A percentile compares a stretch with the other conserved stretches of the same genome.
These are phyloP conservation scores for Calonectria hongkongensis DNA, from an alignment of 2,329 filamentous ascomycete species.

Conservation along the genomic window DNA sequence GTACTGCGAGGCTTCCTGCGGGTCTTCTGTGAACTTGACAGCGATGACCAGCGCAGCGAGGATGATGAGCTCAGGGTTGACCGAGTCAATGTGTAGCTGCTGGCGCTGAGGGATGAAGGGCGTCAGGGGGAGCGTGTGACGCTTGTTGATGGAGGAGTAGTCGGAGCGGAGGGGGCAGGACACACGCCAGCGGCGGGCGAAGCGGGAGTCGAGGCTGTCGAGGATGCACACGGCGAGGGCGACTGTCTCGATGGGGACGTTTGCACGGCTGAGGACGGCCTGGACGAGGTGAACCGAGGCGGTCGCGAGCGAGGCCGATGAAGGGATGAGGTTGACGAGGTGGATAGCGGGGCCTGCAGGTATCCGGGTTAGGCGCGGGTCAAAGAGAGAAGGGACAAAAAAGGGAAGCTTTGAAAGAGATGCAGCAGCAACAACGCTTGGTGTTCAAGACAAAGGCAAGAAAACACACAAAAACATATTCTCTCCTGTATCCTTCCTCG, in stretches of 20 bases:
- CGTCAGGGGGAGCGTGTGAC: constrained; percentile 69
- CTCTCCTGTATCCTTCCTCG: no score
- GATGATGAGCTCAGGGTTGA: constrained; percentile 78
- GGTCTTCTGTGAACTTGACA: constrained; percentile 79
- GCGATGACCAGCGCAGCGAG: constrained; percentile 78
- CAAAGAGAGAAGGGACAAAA: constrained; percentile 10
- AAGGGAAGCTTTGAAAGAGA: no score
- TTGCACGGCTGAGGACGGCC: constrained; percentile 74
- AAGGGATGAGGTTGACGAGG: constrained; percentile 79
- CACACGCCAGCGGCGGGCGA: constrained; percentile 77
- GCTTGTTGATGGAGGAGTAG: constrained; percentile 60
- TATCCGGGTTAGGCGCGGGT: constrained; percentile 36
- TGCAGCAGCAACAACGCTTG: constrained; percentile 1
- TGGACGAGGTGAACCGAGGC: constrained; percentile 77
- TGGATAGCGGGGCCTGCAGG: constrained; percentile 77
- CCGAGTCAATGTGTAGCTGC: constrained; percentile 75
- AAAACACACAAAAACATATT: background rate
- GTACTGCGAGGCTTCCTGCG: constrained; percentile 70
- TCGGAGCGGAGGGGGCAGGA: constrained; percentile 70
- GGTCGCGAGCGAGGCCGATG: constrained; percentile 75
- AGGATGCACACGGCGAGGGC: constrained; percentile 80
- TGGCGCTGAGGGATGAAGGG: constrained; percentile 58
- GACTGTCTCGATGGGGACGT: constrained; percentile 76
- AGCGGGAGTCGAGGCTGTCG: constrained; percentile 78
- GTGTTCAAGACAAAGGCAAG: background rate